Conservation (phyloP, 441 rosid species). For the Pelargonium exstipulatum region DNA sequence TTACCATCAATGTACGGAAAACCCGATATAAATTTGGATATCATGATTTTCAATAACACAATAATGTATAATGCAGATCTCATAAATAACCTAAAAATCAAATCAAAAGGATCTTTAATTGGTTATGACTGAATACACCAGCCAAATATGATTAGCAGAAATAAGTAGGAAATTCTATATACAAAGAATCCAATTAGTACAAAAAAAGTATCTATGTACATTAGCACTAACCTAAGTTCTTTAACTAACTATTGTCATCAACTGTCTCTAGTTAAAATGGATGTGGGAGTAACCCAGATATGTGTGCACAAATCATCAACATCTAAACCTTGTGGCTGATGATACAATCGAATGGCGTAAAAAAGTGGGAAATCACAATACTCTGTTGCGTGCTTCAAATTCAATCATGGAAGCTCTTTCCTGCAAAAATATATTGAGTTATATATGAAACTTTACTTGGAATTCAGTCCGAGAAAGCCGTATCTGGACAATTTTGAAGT, state of each 20-base stretch:
- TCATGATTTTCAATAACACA: no score
- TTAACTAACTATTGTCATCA: background rate
- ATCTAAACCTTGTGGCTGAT: background rate
- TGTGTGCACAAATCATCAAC: background rate
- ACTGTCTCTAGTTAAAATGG: background rate
- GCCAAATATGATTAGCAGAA: background rate
- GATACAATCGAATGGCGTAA: background rate
- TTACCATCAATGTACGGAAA: no score
- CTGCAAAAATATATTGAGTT: background rate
- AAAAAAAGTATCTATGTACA: background rate
- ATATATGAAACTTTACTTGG: no score
- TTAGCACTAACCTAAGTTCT: background rate
- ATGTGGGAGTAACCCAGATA: background rate
- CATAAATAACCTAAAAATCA: no score
- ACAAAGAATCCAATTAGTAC: background rate
- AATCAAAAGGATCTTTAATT: background rate
- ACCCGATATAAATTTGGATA: no score
- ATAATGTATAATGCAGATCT: no score
- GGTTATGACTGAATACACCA: background rate
- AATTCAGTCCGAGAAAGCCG: no score
- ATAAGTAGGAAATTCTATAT: background rate
- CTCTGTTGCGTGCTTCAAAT: background rate
- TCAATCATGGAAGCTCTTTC: slow-evolving; percentile 3
- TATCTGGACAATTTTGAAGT: no score
- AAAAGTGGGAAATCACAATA: background rate